phyloP scores from a whole-genome alignment of 192 early-diverging fungal species.

The Podila verticillata region DNA sequence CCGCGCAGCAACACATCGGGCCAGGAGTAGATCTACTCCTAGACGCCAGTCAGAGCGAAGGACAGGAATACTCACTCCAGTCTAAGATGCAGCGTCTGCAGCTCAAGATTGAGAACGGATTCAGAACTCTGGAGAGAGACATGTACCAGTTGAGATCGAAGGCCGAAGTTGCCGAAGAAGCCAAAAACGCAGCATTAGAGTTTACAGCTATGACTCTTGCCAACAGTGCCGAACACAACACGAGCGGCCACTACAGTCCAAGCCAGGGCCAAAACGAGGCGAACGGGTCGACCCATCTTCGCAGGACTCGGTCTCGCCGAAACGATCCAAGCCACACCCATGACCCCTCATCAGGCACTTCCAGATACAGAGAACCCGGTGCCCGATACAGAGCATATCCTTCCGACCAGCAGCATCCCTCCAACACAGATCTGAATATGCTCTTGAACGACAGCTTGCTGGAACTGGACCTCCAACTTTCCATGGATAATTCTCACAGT shows the following conservation, averaged over 20 bases:
- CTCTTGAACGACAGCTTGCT: conserved; percentile 33
- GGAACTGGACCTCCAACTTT: conserved; percentile 36
- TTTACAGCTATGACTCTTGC: conserved; percentile 29
- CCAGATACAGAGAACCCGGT: no score
- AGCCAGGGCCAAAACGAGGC: not conserved
- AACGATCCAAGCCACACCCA: no score
- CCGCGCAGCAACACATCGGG: not conserved
- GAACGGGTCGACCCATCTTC: not conserved
- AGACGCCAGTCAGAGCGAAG: not conserved
- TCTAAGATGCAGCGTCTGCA: conserved; percentile 23
- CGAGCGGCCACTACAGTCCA: not conserved
- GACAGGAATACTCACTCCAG: not conserved
- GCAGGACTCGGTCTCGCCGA: not conserved
- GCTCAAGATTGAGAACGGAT: conserved; percentile 32
- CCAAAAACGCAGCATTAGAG: conserved; percentile 36
- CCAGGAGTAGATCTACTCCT: not conserved
- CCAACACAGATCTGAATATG: conserved; percentile 29
- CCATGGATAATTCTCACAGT: not conserved
- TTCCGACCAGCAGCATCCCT: no score
- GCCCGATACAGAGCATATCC: no score
- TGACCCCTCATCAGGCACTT: not conserved
- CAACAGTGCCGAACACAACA: conserved; percentile 1
- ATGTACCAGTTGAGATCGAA: conserved; percentile 26
- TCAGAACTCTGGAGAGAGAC: conserved; percentile 18
- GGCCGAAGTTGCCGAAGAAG: conserved; percentile 23